phyloP scores from a whole-genome alignment of 768 basidiomycete species.

The Suillus weaverae region DNA sequence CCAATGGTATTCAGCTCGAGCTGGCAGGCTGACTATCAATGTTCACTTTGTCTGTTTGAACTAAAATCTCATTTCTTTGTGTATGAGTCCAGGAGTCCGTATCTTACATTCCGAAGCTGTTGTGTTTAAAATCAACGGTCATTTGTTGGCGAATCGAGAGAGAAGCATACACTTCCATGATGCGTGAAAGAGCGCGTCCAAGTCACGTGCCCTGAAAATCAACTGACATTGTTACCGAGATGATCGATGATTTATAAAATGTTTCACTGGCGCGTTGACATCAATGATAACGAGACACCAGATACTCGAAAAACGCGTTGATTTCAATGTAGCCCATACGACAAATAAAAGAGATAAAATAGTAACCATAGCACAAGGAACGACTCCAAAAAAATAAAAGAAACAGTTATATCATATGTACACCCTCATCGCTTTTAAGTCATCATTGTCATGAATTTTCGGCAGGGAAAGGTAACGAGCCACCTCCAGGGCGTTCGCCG shows the following conservation, averaged over 20 bases:
- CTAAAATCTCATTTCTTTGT: not conserved
- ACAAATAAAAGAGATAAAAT: slow-evolving; percentile 7
- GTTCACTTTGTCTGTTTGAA: no score
- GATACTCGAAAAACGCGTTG: not conserved
- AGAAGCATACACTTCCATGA: not conserved
- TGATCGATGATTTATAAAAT: not conserved
- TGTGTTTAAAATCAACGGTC: not conserved
- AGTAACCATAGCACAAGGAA: slow-evolving; percentile 28
- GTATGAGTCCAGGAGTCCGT: not conserved
- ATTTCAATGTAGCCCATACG: not conserved
- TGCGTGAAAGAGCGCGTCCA: not conserved
- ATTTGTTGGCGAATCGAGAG: not conserved
- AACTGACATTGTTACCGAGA: not conserved
- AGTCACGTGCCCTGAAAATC: not conserved
- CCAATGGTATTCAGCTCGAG: not conserved
- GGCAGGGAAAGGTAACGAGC: slow-evolving; percentile 36
- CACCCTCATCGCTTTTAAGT: not conserved
- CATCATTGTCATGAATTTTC: slow-evolving; percentile 17
- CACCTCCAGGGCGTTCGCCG: slow-evolving; percentile 52
- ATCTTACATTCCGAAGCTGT: not conserved
- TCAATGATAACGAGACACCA: not conserved
- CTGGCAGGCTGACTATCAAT: not conserved
- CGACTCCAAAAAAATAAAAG: slow-evolving; percentile 10
- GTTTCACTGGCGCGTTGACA: not conserved
- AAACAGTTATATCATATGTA: slow-evolving; percentile 17